These are phyloP conservation scores for Diplodia seriata DNA, from an alignment of 2,329 filamentous ascomycete genomes.

Conservation along the genomic window DNA sequence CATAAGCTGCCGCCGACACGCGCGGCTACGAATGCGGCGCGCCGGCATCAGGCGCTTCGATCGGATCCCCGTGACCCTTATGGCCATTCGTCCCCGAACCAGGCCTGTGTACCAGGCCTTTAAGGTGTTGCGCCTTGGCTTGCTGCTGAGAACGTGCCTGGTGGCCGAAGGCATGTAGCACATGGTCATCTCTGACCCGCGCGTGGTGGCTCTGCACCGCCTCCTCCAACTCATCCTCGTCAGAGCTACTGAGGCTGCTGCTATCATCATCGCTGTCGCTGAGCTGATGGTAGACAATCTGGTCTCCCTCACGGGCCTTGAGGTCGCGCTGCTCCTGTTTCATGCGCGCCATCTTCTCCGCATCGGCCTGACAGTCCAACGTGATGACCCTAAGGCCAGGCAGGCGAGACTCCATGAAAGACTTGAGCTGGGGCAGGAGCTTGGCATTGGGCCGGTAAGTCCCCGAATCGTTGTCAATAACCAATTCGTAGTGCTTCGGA, in stretches of 20 bases:
- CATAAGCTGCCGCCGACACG: no score
- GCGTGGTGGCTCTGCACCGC: constrained; percentile 36
- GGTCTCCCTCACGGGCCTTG: constrained; percentile 69
- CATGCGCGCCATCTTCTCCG: constrained; percentile 73
- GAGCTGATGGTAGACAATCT: constrained; percentile 63
- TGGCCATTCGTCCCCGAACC: constrained; percentile 13
- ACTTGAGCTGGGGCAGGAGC: constrained; percentile 72
- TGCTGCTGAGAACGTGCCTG: constrained; percentile 22
- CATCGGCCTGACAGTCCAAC: constrained; percentile 75
- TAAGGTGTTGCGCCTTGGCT: constrained; percentile 33
- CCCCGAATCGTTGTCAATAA: constrained; percentile 95
- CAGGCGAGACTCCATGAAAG: constrained; percentile 75
- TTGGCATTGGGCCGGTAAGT: constrained; percentile 88
- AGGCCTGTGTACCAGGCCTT: constrained; percentile 25
- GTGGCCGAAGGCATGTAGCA: constrained; percentile 18
- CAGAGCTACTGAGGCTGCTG: constrained; percentile 62
- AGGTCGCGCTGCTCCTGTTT: constrained; percentile 76
- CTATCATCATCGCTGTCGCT: constrained; percentile 53
- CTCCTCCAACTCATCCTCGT: constrained; percentile 64
- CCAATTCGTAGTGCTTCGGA: constrained; percentile 74
- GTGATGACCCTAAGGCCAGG: constrained; percentile 76
- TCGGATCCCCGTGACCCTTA: constrained; percentile 15
- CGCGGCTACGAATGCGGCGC: background rate
- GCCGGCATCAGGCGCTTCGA: constrained; percentile 10
- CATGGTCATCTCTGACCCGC: constrained; percentile 19